Base-by-base conservation (phyloP, 1,284 basidiomycete genomes). In the Austroboletus niveus region DNA sequence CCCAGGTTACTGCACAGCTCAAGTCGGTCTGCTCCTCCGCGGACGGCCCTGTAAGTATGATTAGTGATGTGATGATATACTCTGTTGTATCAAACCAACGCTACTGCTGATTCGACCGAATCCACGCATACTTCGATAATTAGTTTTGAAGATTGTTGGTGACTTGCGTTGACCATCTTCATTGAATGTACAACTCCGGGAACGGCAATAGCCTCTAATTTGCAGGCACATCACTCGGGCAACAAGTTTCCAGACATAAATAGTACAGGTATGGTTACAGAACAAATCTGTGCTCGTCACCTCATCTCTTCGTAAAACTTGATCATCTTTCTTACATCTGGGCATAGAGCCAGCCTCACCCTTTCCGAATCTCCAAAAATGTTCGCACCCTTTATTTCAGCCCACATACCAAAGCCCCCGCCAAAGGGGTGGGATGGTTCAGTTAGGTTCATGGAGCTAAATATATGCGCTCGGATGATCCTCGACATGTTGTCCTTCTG, bases 101-200 rank as follows among this genome's bases (percentile, higher is more conserved):
- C 79, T 51, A 80, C 60, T 4, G 89, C 86, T 15, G 87, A 89
- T 60, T 84, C 80, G 15, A 89, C 78, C 5, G 89, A 91, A 71
- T 91, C 89, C 39, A 92, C 75, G 62, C 89, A 92, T 55, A 91
- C 83, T 70, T 92, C 89, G 49, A 92, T 72, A 20, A 75, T 59
- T 34, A 77, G 49, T 6, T 31, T 61, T 7, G 36, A 32, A 47
- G 47, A 39, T n/a, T 8, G 60, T 22, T 49, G 35, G 20, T 45
- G 36, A 42, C 24, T 42, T n/a, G 22, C 22, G 2, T 24, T 24
- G 22, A 24, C 22, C 22, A 24, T 24, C 22, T 24, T 24, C 22
- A 24, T 17, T 17, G 17, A 17, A 24, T 24, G 22, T 24, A 24
- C 22, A 24, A 24, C 2, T 24, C 22, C 22, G 22, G 2, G 22